Evolutionary conservation across 2,329 filamentous ascomycete genomes (phyloP).

Genomic region (Ophiosphaerella herpotricha): DNA sequence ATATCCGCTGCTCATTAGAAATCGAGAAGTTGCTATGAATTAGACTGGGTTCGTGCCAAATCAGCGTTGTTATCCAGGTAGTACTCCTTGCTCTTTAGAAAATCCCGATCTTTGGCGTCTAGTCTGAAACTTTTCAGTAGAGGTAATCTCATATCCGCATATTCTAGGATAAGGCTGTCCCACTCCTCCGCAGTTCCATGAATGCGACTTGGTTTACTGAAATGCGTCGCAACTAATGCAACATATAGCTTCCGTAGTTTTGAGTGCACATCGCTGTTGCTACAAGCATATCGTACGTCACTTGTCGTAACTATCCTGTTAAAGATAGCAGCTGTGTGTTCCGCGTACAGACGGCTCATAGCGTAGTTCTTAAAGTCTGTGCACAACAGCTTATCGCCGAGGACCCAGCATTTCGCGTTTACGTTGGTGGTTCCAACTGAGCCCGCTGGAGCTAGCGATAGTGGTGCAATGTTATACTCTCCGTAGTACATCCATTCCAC

Average conservation of each 20-base stretch:
- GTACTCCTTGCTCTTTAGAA: too few species aligned
- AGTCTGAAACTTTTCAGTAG: constrained; percentile 1
- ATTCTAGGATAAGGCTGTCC: constrained; percentile 9
- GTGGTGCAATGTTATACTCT: neutral
- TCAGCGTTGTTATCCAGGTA: too few species aligned
- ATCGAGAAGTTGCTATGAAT: too few species aligned
- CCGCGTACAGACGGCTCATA: constrained; percentile 7
- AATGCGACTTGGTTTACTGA: constrained; percentile 1
- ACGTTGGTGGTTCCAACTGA: neutral
- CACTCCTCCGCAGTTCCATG: constrained; percentile 6
- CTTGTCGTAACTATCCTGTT: neutral
- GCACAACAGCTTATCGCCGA: constrained; percentile 10
- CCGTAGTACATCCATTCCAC: constrained; percentile 24
- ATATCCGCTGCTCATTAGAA: too few species aligned
- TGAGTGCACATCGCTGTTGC: constrained; percentile 4
- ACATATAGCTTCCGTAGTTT: constrained; percentile 9
- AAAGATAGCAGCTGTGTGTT: neutral
- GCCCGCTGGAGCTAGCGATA: neutral
- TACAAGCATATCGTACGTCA: constrained; percentile 3
- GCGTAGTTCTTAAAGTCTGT: constrained; percentile 13
- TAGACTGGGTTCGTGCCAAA: too few species aligned
- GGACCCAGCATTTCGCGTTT: constrained; percentile 11
- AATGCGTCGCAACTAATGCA: constrained; percentile 6
- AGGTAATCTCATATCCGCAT: constrained; percentile 3
- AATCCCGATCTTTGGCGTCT: too few species aligned